These are phyloP conservation scores for Talaromyces piceae DNA, from an alignment of 2,329 filamentous ascomycete species.

Conservation along the genomic window DNA sequence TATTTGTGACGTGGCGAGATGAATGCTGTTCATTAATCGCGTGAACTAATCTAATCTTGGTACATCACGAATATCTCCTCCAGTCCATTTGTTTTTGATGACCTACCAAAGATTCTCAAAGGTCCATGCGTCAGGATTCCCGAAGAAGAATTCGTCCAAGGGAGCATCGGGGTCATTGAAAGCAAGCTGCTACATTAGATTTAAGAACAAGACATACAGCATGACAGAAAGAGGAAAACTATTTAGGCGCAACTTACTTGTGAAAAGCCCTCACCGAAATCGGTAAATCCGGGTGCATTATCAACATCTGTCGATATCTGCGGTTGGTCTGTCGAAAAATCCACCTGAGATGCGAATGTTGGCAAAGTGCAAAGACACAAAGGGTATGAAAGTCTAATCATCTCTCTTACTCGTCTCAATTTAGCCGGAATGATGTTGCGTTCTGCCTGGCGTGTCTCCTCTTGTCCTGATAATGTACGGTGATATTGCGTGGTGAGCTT, in stretches of 20 bases:
- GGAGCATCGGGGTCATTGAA: conserved; percentile 6
- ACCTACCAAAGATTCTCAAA: conserved; percentile 13
- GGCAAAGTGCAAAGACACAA: background rate
- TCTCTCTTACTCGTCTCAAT: conserved; percentile 1
- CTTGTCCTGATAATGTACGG: conserved; percentile 15
- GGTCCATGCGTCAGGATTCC: conserved; percentile 16
- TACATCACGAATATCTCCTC: too few species aligned
- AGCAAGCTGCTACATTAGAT: background rate
- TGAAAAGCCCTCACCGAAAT: background rate
- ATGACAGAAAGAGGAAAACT: background rate
- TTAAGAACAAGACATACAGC: background rate
- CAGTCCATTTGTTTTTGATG: background rate
- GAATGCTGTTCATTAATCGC: too few species aligned
- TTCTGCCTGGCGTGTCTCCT: conserved; percentile 14
- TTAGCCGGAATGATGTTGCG: conserved; percentile 5
- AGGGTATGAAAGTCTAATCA: background rate
- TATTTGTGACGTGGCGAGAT: too few species aligned
- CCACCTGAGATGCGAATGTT: background rate
- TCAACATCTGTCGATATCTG: background rate
- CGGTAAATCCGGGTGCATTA: background rate
- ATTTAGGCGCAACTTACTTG: background rate
- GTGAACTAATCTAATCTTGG: too few species aligned
- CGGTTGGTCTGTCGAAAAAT: background rate
- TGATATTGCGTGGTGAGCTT: conserved; percentile 16
- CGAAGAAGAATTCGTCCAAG: conserved; percentile 15